Conservation (phyloP, 2,329 filamentous ascomycete species). For the Zymoseptoria brevis region DNA sequence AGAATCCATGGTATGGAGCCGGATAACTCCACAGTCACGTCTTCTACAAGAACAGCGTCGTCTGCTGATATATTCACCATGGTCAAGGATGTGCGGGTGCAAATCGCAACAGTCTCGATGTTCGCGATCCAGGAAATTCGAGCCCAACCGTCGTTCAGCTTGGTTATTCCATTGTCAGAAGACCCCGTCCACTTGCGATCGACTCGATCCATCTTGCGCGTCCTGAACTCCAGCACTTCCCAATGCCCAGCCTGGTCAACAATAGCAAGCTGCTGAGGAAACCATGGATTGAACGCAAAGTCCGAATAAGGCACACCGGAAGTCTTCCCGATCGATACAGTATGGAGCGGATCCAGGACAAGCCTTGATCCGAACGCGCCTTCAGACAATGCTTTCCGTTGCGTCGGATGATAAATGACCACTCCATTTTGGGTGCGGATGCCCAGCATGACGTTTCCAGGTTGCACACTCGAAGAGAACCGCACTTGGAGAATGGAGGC, state of each 20-base stretch:
- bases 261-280: slow-evolving; percentile 54
- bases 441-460: slow-evolving; percentile 40
- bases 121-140: slow-evolving; percentile 43
- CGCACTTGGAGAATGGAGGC: slow-evolving; percentile 48
- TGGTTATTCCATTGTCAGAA: not conserved
- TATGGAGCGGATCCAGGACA: slow-evolving; percentile 47
- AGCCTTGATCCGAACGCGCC: slow-evolving; percentile 42
- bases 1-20: slow-evolving; percentile 45
- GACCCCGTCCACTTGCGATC: slow-evolving; percentile 6
- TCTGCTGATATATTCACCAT: slow-evolving; percentile 29
- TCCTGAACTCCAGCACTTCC: slow-evolving; percentile 57
- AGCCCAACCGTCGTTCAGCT: slow-evolving; percentile 42
- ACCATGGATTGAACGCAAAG: slow-evolving; percentile 57
- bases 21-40: slow-evolving; percentile 22
- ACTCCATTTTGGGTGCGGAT: slow-evolving; percentile 42
- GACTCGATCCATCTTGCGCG: slow-evolving; percentile 10
- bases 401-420: slow-evolving; percentile 40
- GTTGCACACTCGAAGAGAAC: slow-evolving; percentile 41
- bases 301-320: slow-evolving; percentile 53
- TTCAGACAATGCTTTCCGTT: slow-evolving; percentile 16
- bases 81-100: slow-evolving; percentile 37
- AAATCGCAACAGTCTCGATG: slow-evolving; percentile 45
- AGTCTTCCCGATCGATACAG: slow-evolving; percentile 45
- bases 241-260: slow-evolving; percentile 59
- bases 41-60: slow-evolving; percentile 18